phyloP scores from a whole-genome alignment of 139 green algal genomes.

The Micromonas pusilla region DNA sequence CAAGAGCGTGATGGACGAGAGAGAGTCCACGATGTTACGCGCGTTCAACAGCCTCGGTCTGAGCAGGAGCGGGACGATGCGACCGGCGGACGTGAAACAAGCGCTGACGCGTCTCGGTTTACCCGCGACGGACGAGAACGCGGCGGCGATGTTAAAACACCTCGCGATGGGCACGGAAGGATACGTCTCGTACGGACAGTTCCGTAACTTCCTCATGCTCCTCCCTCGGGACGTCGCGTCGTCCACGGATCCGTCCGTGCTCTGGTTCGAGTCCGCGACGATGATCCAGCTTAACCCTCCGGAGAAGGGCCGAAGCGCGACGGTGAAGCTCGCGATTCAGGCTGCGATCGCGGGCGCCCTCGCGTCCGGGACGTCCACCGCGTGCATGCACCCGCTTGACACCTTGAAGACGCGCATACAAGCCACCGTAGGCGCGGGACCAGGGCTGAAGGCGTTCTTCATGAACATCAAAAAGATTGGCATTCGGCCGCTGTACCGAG shows the following conservation, averaged over 20 bases:
- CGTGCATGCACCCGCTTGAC: conserved; percentile 59
- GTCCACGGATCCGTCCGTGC: neutral
- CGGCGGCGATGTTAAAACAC: conserved; percentile 41
- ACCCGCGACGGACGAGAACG: conserved; percentile 53
- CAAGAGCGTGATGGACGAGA: conserved; percentile 48
- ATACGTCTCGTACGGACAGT: conserved; percentile 57
- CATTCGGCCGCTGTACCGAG: conserved; percentile 47
- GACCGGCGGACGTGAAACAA: conserved; percentile 42
- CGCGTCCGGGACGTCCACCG: conserved; percentile 46
- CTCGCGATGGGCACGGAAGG: conserved; percentile 28
- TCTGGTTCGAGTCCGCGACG: conserved; percentile 61
- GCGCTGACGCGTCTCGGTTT: conserved; percentile 46
- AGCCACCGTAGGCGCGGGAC: conserved; percentile 30
- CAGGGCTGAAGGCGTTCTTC: neutral
- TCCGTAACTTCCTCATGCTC: conserved; percentile 63
- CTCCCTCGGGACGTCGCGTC: conserved; percentile 46
- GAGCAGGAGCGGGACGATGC: conserved; percentile 40
- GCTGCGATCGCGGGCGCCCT: conserved; percentile 57
- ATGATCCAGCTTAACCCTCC: conserved; percentile 50
- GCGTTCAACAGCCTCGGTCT: conserved; percentile 52
- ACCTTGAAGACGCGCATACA: conserved; percentile 68
- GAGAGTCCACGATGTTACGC: conserved; percentile 52
- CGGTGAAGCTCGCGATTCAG: conserved; percentile 39
- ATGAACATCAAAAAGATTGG: conserved; percentile 37
- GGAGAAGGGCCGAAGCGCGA: conserved; percentile 2